These are phyloP conservation scores for Penicillium italicum DNA, from an alignment of 2,329 filamentous ascomycete genomes.

Conservation along the genomic window DNA sequence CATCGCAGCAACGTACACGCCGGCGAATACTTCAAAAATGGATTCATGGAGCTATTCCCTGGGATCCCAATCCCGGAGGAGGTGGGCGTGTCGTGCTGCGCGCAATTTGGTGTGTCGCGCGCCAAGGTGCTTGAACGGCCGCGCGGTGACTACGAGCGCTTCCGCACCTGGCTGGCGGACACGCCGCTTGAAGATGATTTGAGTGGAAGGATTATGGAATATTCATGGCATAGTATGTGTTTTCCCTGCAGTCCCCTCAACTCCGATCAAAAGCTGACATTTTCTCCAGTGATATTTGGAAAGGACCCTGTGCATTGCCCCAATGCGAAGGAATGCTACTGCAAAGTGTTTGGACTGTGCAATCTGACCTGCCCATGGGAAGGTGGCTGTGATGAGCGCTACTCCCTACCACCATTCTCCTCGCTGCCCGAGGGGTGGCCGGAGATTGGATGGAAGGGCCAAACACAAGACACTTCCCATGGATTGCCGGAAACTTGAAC, in stretches of 20 bases:
- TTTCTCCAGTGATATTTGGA: slow-evolving; percentile 54
- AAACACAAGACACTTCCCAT: slow-evolving; percentile 33
- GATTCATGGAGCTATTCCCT: slow-evolving; percentile 51
- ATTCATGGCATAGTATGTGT: slow-evolving; percentile 57
- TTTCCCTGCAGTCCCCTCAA: too few relatives aligned
- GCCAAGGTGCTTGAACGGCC: slow-evolving; percentile 47
- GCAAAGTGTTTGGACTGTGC: slow-evolving; percentile 63
- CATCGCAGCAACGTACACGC: slow-evolving; percentile 48
- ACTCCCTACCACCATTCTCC: slow-evolving; percentile 56
- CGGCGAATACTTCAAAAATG: slow-evolving; percentile 48
- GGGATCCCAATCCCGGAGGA: slow-evolving; percentile 38
- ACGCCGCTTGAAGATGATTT: slow-evolving; percentile 49
- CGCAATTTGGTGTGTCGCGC: slow-evolving; percentile 53
- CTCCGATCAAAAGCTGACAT: slow-evolving; percentile 1
- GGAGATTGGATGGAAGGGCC: slow-evolving; percentile 50
- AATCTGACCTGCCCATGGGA: slow-evolving; percentile 41
- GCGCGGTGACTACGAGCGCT: slow-evolving; percentile 48
- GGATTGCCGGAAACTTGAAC: slow-evolving; percentile 31
- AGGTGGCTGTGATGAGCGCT: slow-evolving; percentile 54
- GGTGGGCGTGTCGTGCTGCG: slow-evolving; percentile 53
- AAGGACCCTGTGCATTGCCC: slow-evolving; percentile 60
- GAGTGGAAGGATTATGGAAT: slow-evolving; percentile 55
- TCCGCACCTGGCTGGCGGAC: slow-evolving; percentile 48
- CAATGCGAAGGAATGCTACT: slow-evolving; percentile 60
- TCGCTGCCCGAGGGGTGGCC: slow-evolving; percentile 62